Conservation (phyloP, 176 grass and related monocot genomes). For the Panicum miliaceum region DNA sequence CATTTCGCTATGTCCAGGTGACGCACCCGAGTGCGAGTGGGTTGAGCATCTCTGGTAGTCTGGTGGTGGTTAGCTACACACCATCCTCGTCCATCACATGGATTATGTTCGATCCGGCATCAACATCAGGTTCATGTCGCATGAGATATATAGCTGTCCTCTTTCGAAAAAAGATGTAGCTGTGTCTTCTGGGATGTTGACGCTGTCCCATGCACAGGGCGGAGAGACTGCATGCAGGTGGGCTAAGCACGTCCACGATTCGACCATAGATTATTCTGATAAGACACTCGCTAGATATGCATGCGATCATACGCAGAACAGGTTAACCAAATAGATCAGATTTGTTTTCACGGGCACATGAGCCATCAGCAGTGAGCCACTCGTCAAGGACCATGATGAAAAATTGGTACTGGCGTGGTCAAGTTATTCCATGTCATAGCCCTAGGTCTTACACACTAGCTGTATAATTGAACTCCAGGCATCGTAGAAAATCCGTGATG, state of each 20-base stretch:
- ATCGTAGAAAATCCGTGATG: background rate
- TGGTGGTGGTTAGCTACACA: background rate
- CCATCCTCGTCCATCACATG: slow-evolving; percentile 14
- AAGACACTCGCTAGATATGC: slow-evolving; percentile 3
- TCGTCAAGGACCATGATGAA: no score
- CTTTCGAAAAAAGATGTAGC: no score
- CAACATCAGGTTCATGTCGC: background rate
- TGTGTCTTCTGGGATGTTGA: background rate
- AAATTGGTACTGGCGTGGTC: no score
- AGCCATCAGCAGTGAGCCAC: no score
- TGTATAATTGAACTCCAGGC: background rate
- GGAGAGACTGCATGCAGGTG: background rate
- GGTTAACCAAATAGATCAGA: background rate
- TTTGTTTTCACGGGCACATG: no score
- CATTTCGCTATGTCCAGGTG: background rate
- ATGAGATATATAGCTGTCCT: slow-evolving; percentile 25
- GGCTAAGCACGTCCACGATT: background rate
- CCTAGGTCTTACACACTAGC: no score
- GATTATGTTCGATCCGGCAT: slow-evolving; percentile 40
- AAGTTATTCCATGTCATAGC: background rate
- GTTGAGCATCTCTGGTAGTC: background rate
- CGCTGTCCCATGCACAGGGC: background rate
- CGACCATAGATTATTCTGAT: background rate
- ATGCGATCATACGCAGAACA: background rate
- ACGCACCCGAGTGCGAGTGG: background rate